Percentiles rank a stretch among this genome's conserved stretches.
phyloP scores from a whole-genome alignment of 176 grass and related monocot genomes.

The Carex parvula region DNA sequence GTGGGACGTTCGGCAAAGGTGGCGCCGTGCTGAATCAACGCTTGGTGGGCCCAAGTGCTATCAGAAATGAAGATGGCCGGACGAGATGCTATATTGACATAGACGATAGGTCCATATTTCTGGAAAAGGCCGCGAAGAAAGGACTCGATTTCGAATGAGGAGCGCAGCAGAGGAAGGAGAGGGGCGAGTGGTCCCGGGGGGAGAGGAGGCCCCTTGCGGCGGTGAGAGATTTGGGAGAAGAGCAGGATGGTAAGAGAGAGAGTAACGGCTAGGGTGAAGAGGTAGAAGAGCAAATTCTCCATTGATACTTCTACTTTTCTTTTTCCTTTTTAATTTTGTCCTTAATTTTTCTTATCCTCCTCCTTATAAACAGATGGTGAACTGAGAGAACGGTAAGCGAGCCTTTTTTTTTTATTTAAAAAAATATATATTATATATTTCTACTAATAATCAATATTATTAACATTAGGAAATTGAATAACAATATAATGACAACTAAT shows the following conservation, averaged over 20 bases:
- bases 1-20: constrained; percentile 38
- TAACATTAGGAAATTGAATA: too few relatives aligned
- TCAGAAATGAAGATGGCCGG: constrained; percentile 44
- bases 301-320: not conserved
- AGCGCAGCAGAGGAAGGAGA: constrained; percentile 32
- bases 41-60: constrained; percentile 31
- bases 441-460: too few relatives aligned
- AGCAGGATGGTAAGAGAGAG: constrained; percentile 32
- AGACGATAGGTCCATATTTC: constrained; percentile 43
- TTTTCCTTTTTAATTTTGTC: too few relatives aligned
- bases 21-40: constrained; percentile 48
- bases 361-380: too few relatives aligned
- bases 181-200: constrained; percentile 32
- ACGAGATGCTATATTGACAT: constrained; percentile 11
- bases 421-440: too few relatives aligned
- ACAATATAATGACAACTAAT: too few relatives aligned
- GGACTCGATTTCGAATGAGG: constrained; percentile 32
- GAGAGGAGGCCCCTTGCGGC: not conserved
- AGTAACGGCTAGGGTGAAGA: constrained; percentile 33
- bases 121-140: constrained; percentile 29
- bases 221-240: not conserved
- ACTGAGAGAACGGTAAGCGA: too few relatives aligned
- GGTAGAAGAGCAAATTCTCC: constrained; percentile 72
- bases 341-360: too few relatives aligned
- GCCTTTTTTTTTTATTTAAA: too few relatives aligned